A percentile compares a stretch with the other conserved stretches of the same genome.
Evolutionary conservation across 2,329 filamentous ascomycete genomes (phyloP).

Genomic region (Phialophora macrospora): DNA sequence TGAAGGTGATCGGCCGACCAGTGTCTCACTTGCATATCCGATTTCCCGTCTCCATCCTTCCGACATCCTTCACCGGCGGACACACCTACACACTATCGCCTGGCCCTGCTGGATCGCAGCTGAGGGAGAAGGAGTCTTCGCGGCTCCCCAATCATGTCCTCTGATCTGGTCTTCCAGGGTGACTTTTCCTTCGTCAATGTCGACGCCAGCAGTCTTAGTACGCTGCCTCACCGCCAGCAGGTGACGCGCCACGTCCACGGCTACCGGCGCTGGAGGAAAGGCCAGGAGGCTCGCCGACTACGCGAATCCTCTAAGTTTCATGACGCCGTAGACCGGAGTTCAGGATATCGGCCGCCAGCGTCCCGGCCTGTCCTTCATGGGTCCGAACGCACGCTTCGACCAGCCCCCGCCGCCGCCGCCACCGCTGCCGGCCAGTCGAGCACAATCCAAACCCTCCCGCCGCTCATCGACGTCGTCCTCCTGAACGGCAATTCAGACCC

Average conservation of each 20-base stretch:
- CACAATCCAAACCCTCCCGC: conserved; percentile 4
- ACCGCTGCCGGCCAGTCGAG: not conserved
- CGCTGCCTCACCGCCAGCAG: conserved; percentile 9
- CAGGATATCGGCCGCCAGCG: not conserved
- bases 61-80: not conserved
- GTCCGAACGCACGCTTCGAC: too few relatives aligned
- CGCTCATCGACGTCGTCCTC: conserved; percentile 12
- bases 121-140: not conserved
- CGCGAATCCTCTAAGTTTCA: conserved; percentile 17
- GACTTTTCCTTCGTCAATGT: conserved; percentile 21
- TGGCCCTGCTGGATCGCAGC: not conserved
- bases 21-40: conserved; percentile 1
- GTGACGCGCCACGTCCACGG: conserved; percentile 16
- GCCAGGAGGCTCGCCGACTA: conserved; percentile 13
- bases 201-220: conserved; percentile 15
- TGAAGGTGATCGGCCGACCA: not conserved
- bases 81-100: not conserved
- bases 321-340: conserved; percentile 1
- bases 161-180: conserved; percentile 7
- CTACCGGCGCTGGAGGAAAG: conserved; percentile 20
- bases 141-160: not conserved
- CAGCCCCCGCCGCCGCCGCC: not conserved
- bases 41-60: not conserved
- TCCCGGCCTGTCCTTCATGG: not conserved
- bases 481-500: conserved; percentile 8